A percentile compares a stretch with the other conserved stretches of the same genome.
These are phyloP conservation scores for Talaromyces sp. DNA, from an alignment of 2,329 filamentous ascomycete genomes.

Conservation along the genomic window DNA sequence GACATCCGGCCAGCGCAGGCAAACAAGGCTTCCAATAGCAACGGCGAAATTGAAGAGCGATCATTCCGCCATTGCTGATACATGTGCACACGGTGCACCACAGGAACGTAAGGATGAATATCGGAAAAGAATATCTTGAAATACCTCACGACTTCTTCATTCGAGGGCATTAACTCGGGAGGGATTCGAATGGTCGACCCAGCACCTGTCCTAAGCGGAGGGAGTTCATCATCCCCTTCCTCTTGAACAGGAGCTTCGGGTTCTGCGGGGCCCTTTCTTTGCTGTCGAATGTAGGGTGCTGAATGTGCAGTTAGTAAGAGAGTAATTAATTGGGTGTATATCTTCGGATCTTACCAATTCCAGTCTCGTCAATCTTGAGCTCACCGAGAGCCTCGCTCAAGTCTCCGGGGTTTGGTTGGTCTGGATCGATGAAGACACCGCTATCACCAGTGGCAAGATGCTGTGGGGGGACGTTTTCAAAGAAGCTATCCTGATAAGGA, in stretches of 20 bases:
- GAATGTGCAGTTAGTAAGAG: neutral
- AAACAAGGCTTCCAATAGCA: slow-evolving; percentile 86
- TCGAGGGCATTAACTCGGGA: slow-evolving; percentile 85
- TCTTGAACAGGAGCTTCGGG: slow-evolving; percentile 57
- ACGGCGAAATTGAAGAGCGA: slow-evolving; percentile 76
- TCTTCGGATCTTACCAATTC: slow-evolving; percentile 60
- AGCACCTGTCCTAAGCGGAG: slow-evolving; percentile 61
- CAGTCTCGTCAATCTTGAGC: slow-evolving; percentile 79
- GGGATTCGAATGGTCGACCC: slow-evolving; percentile 82
- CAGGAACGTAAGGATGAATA: slow-evolving; percentile 88
- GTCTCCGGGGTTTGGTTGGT: slow-evolving; percentile 64
- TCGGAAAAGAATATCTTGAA: slow-evolving; percentile 88
- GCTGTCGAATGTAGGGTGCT: slow-evolving; percentile 80
- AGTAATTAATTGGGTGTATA: neutral
- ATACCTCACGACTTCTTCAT: slow-evolving; percentile 74
- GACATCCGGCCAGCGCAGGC: slow-evolving; percentile 80
- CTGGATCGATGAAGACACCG: slow-evolving; percentile 53
- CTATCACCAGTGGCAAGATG: slow-evolving; percentile 31
- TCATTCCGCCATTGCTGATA: slow-evolving; percentile 87
- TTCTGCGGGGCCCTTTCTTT: slow-evolving; percentile 46
- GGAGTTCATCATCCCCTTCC: slow-evolving; percentile 66
- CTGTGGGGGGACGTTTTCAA: slow-evolving; percentile 19
- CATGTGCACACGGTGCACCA: slow-evolving; percentile 74
- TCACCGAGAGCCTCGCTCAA: slow-evolving; percentile 78
- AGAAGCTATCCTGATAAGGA: slow-evolving; percentile 16